Evolutionary conservation across 202 grass and related monocot species (phyloP).

Genomic region (Setaria viridis): DNA sequence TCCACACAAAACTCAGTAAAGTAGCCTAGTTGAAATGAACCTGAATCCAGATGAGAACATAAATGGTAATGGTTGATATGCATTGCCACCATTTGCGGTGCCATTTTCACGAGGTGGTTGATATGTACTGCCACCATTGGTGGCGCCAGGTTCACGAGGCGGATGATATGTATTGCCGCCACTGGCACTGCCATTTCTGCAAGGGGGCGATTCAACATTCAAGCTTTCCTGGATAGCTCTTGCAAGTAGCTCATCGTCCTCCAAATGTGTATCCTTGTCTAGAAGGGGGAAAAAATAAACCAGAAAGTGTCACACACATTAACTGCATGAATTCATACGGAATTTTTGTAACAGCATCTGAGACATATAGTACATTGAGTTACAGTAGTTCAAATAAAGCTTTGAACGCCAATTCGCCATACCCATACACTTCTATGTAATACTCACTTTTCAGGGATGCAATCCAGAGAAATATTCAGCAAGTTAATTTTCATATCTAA

Average conservation of each 20-base stretch:
- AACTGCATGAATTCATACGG: slow-evolving; percentile 22
- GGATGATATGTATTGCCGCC: slow-evolving; percentile 52
- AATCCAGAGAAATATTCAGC: slow-evolving; percentile 28
- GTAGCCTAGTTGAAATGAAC: slow-evolving; percentile 39
- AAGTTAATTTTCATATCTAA: slow-evolving; percentile 25
- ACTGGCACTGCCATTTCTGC: slow-evolving; percentile 36
- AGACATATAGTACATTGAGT: not conserved
- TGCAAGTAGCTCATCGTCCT: slow-evolving; percentile 95
- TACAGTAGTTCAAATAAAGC: slow-evolving; percentile 1
- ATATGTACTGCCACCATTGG: slow-evolving; percentile 42
- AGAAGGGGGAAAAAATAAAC: slow-evolving; percentile 43
- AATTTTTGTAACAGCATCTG: not conserved
- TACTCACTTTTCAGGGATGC: slow-evolving; percentile 14
- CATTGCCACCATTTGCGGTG: slow-evolving; percentile 46
- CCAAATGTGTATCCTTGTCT: slow-evolving; percentile 76
- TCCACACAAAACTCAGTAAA: slow-evolving; percentile 27
- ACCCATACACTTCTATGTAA: slow-evolving; percentile 25
- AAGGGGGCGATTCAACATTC: slow-evolving; percentile 74
- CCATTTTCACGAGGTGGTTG: slow-evolving; percentile 47
- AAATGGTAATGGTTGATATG: slow-evolving; percentile 71
- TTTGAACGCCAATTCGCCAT: not conserved
- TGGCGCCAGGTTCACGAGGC: slow-evolving; percentile 38
- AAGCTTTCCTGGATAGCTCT: slow-evolving; percentile 98
- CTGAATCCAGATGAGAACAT: slow-evolving; percentile 89
- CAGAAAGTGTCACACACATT: slow-evolving; percentile 27